A percentile compares a stretch with the other conserved stretches of the same genome.
Conservation (phyloP, 768 basidiomycete species). For the Suillus variegatus region DNA sequence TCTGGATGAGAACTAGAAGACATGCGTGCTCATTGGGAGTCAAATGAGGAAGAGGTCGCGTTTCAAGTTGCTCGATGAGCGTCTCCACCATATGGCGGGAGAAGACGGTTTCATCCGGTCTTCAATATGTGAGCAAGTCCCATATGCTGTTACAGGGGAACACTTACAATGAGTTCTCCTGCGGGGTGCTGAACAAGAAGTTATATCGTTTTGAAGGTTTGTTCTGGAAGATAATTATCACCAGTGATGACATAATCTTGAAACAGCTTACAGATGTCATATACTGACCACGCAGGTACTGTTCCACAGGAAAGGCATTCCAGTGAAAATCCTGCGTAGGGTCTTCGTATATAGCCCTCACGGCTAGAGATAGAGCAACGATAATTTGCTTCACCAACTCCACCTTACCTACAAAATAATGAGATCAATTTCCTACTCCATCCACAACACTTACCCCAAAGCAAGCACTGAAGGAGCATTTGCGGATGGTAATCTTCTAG, state of each 20-base stretch:
- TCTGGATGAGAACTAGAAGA: constrained; percentile 81
- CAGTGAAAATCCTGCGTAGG: constrained; percentile 32
- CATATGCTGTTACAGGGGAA: neutral
- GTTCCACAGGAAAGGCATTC: constrained; percentile 57
- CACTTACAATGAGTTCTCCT: constrained; percentile 48
- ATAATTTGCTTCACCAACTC: constrained; percentile 85
- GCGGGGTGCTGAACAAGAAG: constrained; percentile 52
- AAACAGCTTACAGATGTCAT: constrained; percentile 17
- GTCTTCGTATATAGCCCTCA: constrained; percentile 6
- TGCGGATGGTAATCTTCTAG: constrained; percentile 92
- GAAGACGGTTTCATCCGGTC: constrained; percentile 57
- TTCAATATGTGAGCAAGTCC: constrained; percentile 24
- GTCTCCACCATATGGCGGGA: constrained; percentile 58
- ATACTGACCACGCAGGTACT: constrained; percentile 30
- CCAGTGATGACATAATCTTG: neutral
- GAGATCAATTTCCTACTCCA: neutral
- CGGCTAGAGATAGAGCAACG: constrained; percentile 54
- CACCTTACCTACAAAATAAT: constrained; percentile 61
- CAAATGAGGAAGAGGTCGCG: constrained; percentile 64
- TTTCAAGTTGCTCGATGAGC: constrained; percentile 67
- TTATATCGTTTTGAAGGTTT: constrained; percentile 42
- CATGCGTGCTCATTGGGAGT: constrained; percentile 82
- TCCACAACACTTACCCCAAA: constrained; percentile 71
- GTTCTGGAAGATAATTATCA: constrained; percentile 13
- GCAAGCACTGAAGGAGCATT: constrained; percentile 85